These are phyloP conservation scores for Calonectria pauciramosa DNA, from an alignment of 2,329 filamentous ascomycete genomes.

Conservation along the genomic window DNA sequence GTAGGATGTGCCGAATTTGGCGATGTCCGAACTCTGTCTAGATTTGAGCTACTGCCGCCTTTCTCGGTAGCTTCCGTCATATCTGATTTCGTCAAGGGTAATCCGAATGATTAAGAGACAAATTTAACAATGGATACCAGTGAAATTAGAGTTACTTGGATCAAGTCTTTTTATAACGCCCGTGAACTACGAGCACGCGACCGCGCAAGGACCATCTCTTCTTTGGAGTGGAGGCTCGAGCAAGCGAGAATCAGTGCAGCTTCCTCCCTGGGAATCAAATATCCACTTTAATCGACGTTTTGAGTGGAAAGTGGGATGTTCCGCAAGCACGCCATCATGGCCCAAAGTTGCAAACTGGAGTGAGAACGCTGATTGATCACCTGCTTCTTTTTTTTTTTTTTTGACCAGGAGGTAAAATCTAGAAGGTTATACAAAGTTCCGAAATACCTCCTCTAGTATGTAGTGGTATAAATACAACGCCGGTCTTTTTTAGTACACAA, in stretches of 20 bases:
- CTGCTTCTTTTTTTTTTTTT: neutral
- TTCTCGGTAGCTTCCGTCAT: constrained; percentile 23
- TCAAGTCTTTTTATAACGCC: neutral
- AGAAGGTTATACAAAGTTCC: neutral
- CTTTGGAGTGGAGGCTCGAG: neutral
- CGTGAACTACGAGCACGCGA: constrained; percentile 3
- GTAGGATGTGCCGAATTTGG: neutral
- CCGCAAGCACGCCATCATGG: constrained; percentile 4
- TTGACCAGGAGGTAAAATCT: neutral
- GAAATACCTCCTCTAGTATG: neutral
- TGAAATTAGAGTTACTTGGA: neutral
- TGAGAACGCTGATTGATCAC: neutral
- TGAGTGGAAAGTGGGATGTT: neutral
- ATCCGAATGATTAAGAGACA: neutral
- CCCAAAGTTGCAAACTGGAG: neutral
- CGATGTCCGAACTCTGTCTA: neutral
- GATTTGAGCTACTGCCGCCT: neutral
- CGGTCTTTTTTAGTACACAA: neutral
- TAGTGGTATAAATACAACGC: neutral
- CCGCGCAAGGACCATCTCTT: constrained; percentile 2
- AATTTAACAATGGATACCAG: neutral
- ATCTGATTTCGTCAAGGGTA: neutral
- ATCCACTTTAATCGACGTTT: neutral
- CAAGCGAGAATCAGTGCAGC: neutral
- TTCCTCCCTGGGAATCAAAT: constrained; percentile 6